Evolutionary conservation across 352 stramenopile genomes (phyloP).

Genomic region (Phytophthora idaei): DNA sequence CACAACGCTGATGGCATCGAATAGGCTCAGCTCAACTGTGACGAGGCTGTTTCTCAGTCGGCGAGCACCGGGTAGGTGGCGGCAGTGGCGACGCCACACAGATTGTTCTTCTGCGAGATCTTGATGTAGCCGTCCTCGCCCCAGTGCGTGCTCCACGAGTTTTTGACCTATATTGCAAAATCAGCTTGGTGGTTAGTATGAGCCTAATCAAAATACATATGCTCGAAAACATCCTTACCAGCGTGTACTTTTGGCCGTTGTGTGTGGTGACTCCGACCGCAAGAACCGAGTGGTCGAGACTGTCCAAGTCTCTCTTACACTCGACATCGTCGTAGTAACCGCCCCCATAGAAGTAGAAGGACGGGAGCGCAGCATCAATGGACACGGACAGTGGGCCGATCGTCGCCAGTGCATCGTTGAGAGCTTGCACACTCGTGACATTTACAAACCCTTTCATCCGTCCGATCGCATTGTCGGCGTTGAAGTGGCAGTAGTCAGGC

Average conservation of each 20-base stretch:
- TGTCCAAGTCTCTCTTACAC: slow-evolving; percentile 92
- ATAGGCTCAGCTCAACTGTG: slow-evolving; percentile 5
- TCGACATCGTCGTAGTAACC: slow-evolving; percentile 86
- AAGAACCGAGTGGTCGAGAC: slow-evolving; percentile 92
- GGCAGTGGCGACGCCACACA: slow-evolving; percentile 94
- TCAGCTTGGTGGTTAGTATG: not conserved
- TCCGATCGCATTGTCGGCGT: slow-evolving; percentile 69
- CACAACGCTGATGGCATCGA: slow-evolving; percentile 11
- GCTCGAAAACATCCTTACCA: slow-evolving; percentile 42
- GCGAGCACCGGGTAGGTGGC: slow-evolving; percentile 84
- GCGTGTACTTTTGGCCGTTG: slow-evolving; percentile 92
- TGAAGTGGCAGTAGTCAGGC: slow-evolving; percentile 91
- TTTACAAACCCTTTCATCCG: slow-evolving; percentile 84
- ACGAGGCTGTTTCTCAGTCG: slow-evolving; percentile 28
- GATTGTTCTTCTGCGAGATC: slow-evolving; percentile 93
- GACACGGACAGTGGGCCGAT: slow-evolving; percentile 89
- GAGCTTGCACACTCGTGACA: slow-evolving; percentile 67
- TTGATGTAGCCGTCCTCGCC: slow-evolving; percentile 93
- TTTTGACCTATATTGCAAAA: slow-evolving; percentile 75
- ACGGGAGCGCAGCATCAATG: slow-evolving; percentile 83
- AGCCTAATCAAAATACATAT: slow-evolving; percentile 2
- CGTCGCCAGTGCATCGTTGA: slow-evolving; percentile 84
- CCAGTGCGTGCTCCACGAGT: slow-evolving; percentile 95
- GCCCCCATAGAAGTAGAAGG: slow-evolving; percentile 91
- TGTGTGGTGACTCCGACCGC: slow-evolving; percentile 90